Base-by-base conservation (phyloP, 495 filamentous ascomycete species). In the Xeromyces bisporus region DNA sequence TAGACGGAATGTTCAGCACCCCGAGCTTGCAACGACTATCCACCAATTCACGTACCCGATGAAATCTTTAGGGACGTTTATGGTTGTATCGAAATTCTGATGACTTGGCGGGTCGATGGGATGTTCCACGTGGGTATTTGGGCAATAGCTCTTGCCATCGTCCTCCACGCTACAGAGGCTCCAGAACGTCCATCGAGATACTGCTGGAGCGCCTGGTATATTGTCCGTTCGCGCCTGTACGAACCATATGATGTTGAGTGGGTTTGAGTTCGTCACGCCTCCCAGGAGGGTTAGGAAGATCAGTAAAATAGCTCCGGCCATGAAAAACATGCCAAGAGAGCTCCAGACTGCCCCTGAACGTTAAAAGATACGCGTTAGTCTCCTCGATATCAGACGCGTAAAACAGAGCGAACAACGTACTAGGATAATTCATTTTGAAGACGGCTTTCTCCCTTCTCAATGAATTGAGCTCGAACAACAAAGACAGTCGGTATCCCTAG, bases 161-260 rank as follows among this genome's bases (percentile, higher is more conserved):
- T 29, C 23, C 3, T 39, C 47, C 16, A 66, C 68, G 15, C 55
- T 47, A 51, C 73, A 79, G n/a, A 87, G 50, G 42, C 75, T 72
- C 69, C 85, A 87, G 57, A 76, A 87, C 2, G 84, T 89, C 85
- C 85, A 93, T 54, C 85, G 72, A 6, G 81, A 73, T 6, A 68
- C 38, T 20, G 66, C 18, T 13, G 71, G 66, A 1, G 83, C 73
- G 13, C 69, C 69, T 7, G 73, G 58, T 44, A 91, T 84, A 43
- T 60, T 69, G 27, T 58, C 53, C 9, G 81, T 87, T 47, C 72
- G 63, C 41, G 75, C 77, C 46, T 77, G 66, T 18, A 93, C 70
- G 65, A 92, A 91, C 59, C 76, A 93, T 41, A 82, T 78, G 25
- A 75, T 41, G 40, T 76, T 69, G 11, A 83, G 59, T 3, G 85